phyloP scores from a whole-genome alignment of 306 rosid species.

The Trichosanthes cucumerina region DNA sequence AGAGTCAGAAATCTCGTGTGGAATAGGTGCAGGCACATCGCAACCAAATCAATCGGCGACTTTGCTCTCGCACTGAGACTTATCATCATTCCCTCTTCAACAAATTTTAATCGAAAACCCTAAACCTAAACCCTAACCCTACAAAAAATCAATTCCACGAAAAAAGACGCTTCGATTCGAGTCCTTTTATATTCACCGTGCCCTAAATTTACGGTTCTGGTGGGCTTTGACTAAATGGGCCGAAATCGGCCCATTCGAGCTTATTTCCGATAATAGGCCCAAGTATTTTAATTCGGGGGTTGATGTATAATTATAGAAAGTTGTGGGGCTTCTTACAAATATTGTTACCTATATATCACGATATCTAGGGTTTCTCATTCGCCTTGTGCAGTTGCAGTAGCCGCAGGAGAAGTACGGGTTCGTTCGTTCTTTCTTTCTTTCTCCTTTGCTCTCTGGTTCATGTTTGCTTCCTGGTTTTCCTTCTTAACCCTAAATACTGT shows the following conservation, averaged over 20 bases:
- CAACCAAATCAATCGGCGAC: background rate
- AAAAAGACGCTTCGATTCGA: background rate
- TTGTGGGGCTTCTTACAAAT: background rate
- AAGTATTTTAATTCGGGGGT: background rate
- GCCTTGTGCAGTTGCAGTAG: background rate
- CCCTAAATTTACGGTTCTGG: background rate
- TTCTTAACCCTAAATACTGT: background rate
- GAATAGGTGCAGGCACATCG: slow-evolving; percentile 10
- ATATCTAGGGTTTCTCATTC: background rate
- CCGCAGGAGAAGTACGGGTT: slow-evolving; percentile 5
- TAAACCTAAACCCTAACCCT: background rate
- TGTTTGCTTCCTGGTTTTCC: too few species aligned
- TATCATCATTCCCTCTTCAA: background rate
- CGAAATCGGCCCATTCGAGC: background rate
- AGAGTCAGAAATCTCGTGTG: slow-evolving; percentile 11
- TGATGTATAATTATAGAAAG: background rate
- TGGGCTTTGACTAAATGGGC: background rate
- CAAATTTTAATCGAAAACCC: background rate
- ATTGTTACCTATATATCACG: background rate
- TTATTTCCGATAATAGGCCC: background rate
- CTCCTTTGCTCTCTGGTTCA: background rate
- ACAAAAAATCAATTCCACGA: background rate
- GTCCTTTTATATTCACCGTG: background rate
- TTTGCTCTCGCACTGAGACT: background rate
- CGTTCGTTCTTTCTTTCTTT: background rate